These are phyloP conservation scores for Trametes sanguinea DNA, from an alignment of 768 basidiomycete species.

Conservation along the genomic window DNA sequence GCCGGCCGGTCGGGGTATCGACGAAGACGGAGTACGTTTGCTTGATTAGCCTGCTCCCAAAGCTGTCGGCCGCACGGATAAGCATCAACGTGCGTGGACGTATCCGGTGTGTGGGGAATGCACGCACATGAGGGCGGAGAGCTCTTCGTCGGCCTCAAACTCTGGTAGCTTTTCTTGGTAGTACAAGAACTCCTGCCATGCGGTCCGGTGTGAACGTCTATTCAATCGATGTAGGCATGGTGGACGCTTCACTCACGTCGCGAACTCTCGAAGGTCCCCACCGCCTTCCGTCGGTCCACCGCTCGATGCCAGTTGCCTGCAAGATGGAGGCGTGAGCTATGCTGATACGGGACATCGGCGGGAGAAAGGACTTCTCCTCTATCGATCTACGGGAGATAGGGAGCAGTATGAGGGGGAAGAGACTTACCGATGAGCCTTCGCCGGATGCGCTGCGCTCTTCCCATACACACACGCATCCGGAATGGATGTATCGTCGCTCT, in stretches of 20 bases:
- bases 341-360: not conserved
- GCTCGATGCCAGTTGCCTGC: slow-evolving; percentile 61
- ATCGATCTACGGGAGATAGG: slow-evolving; percentile 17
- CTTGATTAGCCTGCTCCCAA: slow-evolving; percentile 58
- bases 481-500: slow-evolving; percentile 64
- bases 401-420: slow-evolving; percentile 11
- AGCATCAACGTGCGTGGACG: slow-evolving; percentile 29
- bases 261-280: slow-evolving; percentile 82
- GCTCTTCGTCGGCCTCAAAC: slow-evolving; percentile 26
- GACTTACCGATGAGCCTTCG: slow-evolving; percentile 64
- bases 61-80: slow-evolving; percentile 28
- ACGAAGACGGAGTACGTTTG: slow-evolving; percentile 83
- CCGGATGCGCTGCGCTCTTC: slow-evolving; percentile 73
- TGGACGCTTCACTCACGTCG: slow-evolving; percentile 50
- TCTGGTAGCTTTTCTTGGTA: slow-evolving; percentile 67
- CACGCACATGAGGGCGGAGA: slow-evolving; percentile 30
- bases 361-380: not conserved
- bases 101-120: slow-evolving; percentile 6
- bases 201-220: slow-evolving; percentile 6
- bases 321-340: not conserved
- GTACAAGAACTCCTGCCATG: slow-evolving; percentile 68
- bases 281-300: slow-evolving; percentile 72
- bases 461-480: slow-evolving; percentile 82
- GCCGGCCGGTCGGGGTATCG: slow-evolving; percentile 60
- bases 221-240: not conserved